phyloP scores from a whole-genome alignment of 2,329 filamentous ascomycete species.

The Zalaria sp. region DNA sequence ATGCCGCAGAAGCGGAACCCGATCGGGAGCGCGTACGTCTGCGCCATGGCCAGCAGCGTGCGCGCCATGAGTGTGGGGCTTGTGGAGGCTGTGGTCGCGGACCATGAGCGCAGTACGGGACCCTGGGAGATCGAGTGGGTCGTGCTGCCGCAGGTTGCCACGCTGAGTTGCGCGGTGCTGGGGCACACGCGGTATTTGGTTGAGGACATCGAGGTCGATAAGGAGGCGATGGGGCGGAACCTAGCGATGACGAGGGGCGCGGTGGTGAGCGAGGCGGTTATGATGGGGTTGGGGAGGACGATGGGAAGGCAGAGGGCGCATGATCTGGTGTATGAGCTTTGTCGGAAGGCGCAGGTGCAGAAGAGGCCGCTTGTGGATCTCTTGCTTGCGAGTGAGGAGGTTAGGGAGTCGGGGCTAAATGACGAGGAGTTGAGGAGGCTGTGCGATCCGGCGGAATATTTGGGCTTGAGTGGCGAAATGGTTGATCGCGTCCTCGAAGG shows the following conservation, averaged over 20 bases:
- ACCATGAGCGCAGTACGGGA: constrained; percentile 17
- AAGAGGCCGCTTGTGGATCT: constrained; percentile 10
- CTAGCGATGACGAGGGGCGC: constrained; percentile 19
- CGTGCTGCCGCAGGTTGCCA: constrained; percentile 15
- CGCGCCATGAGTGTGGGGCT: constrained; percentile 12
- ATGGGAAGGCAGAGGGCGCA: constrained; percentile 21
- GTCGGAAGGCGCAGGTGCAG: constrained; percentile 11
- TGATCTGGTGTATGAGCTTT: constrained; percentile 22
- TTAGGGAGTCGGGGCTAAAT: constrained; percentile 7
- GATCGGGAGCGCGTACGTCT: constrained; percentile 15
- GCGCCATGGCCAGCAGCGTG: constrained; percentile 13
- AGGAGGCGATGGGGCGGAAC: constrained; percentile 13
- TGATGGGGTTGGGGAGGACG: constrained; percentile 21
- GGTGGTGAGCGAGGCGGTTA: constrained; percentile 24
- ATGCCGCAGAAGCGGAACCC: constrained; percentile 37
- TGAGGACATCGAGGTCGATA: constrained; percentile 13
- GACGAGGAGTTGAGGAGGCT: constrained; percentile 9
- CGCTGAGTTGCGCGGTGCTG: constrained; percentile 12
- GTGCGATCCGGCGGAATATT: constrained; percentile 14
- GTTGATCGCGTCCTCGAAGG: constrained; percentile 11
- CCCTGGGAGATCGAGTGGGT: constrained; percentile 20
- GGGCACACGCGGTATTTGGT: constrained; percentile 13
- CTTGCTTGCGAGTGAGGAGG: constrained; percentile 8
- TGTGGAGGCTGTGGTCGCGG: constrained; percentile 16
- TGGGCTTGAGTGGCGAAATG: constrained; percentile 14